Conservation (phyloP, 1,284 basidiomycete species). For the Sporisorium scitamineum region DNA sequence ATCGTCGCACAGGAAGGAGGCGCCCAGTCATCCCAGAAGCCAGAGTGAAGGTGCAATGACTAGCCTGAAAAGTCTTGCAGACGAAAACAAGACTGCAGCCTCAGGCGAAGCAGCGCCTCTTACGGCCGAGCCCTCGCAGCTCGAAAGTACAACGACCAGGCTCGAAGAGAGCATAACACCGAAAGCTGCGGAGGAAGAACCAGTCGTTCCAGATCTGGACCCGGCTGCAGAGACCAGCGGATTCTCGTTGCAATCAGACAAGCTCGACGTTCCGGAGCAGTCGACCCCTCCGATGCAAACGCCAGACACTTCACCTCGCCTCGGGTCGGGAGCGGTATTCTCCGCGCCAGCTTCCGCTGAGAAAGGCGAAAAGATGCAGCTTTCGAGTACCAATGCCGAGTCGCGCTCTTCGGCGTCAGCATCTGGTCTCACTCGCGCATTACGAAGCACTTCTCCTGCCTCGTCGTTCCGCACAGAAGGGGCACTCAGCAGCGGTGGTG, state of each 20-base stretch:
- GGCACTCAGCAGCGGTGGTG: conserved; percentile 9
- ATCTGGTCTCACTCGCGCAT: conserved; percentile 47
- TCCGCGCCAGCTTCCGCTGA: conserved; percentile 8
- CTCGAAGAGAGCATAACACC: neutral
- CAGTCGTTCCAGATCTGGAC: conserved; percentile 10
- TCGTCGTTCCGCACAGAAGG: conserved; percentile 28
- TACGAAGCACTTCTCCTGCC: conserved; percentile 35
- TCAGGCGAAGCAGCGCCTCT: neutral
- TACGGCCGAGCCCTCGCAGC: neutral
- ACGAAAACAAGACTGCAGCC: neutral
- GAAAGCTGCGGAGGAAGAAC: neutral
- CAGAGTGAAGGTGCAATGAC: conserved; percentile 25
- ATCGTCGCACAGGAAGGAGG: conserved; percentile 6
- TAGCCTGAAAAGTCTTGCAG: neutral
- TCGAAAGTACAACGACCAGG: neutral
- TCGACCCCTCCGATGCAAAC: conserved; percentile 49
- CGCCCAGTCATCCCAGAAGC: conserved; percentile 23
- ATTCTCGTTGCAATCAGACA: conserved; percentile 33
- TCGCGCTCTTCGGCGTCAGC: conserved; percentile 19
- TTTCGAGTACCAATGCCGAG: neutral
- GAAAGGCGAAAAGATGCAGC: conserved; percentile 7
- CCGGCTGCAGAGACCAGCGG: conserved; percentile 26
- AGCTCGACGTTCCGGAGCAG: conserved; percentile 22
- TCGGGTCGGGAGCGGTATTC: conserved; percentile 7
- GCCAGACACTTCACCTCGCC: conserved; percentile 31